phyloP scores from a whole-genome alignment of 1,284 basidiomycete genomes.

The Tilletia walkeri region DNA sequence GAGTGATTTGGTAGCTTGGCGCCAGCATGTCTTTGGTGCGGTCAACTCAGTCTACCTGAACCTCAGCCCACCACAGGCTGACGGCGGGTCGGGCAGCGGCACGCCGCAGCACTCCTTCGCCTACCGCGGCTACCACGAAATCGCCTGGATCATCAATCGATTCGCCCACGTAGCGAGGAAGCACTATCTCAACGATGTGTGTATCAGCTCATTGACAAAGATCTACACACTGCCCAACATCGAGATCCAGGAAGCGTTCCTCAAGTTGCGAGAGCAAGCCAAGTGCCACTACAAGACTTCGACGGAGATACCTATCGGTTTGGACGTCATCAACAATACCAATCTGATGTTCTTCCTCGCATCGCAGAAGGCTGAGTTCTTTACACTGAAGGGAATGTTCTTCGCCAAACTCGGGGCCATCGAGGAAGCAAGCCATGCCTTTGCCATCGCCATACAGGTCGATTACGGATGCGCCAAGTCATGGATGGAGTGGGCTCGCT shows the following conservation, averaged over 20 bases:
- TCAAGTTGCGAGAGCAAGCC: slow-evolving; percentile 98
- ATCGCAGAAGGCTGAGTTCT: slow-evolving; percentile 95
- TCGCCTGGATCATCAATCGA: slow-evolving; percentile 99
- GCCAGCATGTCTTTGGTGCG: slow-evolving; percentile 84
- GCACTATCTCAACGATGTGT: slow-evolving; percentile 93
- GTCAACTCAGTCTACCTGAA: slow-evolving; percentile 97
- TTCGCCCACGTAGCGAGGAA: slow-evolving; percentile 99
- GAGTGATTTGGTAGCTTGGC: slow-evolving; percentile 97
- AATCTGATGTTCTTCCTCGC: slow-evolving; percentile 97
- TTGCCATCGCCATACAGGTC: slow-evolving; percentile 73
- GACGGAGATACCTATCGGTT: slow-evolving; percentile 84
- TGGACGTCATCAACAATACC: slow-evolving; percentile 99
- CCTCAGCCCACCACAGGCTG: slow-evolving; percentile 59
- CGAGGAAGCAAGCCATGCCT: slow-evolving; percentile 88
- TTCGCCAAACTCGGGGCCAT: slow-evolving; percentile 80
- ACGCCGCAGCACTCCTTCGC: slow-evolving; percentile 62
- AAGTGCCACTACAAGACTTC: slow-evolving; percentile 96
- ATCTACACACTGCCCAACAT: slow-evolving; percentile 99
- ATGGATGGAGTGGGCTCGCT: slow-evolving; percentile 98
- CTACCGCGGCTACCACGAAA: slow-evolving; percentile 98
- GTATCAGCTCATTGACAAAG: slow-evolving; percentile 89
- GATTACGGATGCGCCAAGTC: slow-evolving; percentile 93
- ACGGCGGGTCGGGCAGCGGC: slow-evolving; percentile 61
- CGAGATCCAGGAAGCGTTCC: slow-evolving; percentile 98
- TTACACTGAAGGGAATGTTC: slow-evolving; percentile 99